Base-by-base conservation (phyloP, 2,329 filamentous ascomycete genomes). In the Septoria linicola region DNA sequence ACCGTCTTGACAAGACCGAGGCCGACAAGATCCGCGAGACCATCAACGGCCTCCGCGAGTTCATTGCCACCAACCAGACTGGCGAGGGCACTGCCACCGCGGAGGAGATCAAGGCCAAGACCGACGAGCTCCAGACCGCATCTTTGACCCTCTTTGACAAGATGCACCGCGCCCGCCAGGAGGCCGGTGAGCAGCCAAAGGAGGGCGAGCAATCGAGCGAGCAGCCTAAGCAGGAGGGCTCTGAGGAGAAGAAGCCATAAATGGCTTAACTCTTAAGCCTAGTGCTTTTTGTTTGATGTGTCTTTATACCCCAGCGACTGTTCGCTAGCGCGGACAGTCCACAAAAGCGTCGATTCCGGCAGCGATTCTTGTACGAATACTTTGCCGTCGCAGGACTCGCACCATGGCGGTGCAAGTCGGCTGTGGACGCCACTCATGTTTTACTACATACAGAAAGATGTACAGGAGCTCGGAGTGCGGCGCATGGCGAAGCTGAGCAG, bases 111-210 rank as follows among this genome's bases (percentile, higher is more conserved):
- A 97, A 97, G 88, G 84, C 89, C 79, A 96, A 96, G 89, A 95
- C 89, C 67, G 93, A 97, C 63, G 92, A 96, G 76, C 88, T 99
- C 70, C 93, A 97, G 80, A 88, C 87, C 72, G 89, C 92, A 63
- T 92, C 87, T 75, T 80, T 99, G 76, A 95, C 88, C 77, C 85
- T 97, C 68, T 97, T 99, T 74, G 93, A 97, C 80, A 96, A 97
- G 87, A 96, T 99, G 89, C 92, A 99, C 88, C 95, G 95, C 82
- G 89, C 92, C 63, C 86, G 89, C 66, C 73, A 76, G 63, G 79
- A 70, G 58, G 31, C 52, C 11, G 32, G 48, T 10, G 52, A 57
- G 52, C 66, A 78, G 64, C 72, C 77, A 68, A 73, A 81, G 69
- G 74, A 80, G 67, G 66, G 68, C 45, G 60, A 69, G 62, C 67